Evolutionary conservation across 257 asterid genomes (phyloP).

Genomic region (Solanum sejunctum): DNA sequence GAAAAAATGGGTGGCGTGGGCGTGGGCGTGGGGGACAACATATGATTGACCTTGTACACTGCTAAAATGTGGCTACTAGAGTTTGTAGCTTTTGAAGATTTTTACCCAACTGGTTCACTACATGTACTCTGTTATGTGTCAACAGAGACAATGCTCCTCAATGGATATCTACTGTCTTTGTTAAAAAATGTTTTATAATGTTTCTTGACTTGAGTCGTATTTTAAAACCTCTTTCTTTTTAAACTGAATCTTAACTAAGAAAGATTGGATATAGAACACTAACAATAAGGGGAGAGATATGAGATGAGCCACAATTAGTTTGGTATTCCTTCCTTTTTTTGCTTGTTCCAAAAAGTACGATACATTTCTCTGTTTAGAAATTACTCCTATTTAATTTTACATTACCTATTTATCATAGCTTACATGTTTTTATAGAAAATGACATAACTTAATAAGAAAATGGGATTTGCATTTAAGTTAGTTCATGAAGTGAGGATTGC

Average conservation of each 20-base stretch:
- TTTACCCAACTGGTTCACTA: background rate
- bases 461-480: background rate
- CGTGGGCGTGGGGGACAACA: too few relatives aligned
- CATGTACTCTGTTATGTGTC: background rate
- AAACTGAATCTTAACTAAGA: background rate
- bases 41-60: background rate
- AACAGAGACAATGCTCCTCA: background rate
- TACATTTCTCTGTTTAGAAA: background rate
- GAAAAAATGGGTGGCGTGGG: background rate
- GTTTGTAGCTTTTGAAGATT: background rate
- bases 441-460: background rate
- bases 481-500: background rate
- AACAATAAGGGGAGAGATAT: background rate
- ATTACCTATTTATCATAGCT: background rate
- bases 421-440: background rate
- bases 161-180: background rate
- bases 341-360: background rate
- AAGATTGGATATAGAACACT: background rate
- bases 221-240: background rate
- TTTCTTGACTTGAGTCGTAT: too few relatives aligned
- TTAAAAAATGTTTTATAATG: background rate
- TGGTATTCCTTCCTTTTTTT: background rate
- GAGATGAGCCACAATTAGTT: background rate
- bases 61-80: constrained; percentile 7
- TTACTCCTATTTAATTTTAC: background rate